A percentile compares a stretch with the other conserved stretches of the same genome.
These are phyloP conservation scores for Mycena epipterygia DNA, from an alignment of 768 basidiomycete species.

Conservation along the genomic window DNA sequence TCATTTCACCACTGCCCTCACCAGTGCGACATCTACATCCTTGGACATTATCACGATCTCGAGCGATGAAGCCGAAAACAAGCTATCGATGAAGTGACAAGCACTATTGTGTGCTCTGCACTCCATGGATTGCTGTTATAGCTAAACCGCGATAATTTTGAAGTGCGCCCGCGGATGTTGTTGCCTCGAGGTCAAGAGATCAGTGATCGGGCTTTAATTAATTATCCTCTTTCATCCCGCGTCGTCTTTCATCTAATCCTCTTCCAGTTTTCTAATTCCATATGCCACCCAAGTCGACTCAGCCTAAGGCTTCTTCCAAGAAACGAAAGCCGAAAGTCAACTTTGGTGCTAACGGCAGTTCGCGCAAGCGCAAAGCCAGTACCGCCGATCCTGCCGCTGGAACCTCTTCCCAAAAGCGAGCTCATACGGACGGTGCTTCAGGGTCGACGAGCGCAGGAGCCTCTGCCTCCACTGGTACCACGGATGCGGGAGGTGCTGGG, in stretches of 20 bases:
- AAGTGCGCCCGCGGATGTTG: background rate
- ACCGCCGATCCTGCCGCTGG: background rate
- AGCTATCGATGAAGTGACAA: conserved; percentile 1
- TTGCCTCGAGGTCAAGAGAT: conserved; percentile 9
- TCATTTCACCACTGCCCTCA: background rate
- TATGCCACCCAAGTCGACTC: background rate
- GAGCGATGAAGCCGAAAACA: background rate
- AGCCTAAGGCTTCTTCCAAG: background rate
- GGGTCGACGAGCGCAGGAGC: background rate
- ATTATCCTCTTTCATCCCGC: conserved; percentile 5
- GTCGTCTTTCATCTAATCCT: conserved; percentile 6
- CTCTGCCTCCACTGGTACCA: background rate
- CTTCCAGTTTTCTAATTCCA: background rate
- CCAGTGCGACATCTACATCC: background rate
- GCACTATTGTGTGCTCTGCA: background rate
- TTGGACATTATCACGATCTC: background rate
- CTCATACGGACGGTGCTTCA: background rate
- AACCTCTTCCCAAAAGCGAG: conserved; percentile 3
- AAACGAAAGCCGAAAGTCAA: conserved; percentile 4
- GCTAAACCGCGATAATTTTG: background rate
- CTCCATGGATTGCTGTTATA: conserved; percentile 9
- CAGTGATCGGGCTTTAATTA: conserved; percentile 9
- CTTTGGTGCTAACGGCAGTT: background rate
- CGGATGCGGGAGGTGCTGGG: background rate
- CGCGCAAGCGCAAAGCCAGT: background rate